Base-by-base conservation (phyloP, 345 rosid genomes). In the Geranium rotundifolium region DNA sequence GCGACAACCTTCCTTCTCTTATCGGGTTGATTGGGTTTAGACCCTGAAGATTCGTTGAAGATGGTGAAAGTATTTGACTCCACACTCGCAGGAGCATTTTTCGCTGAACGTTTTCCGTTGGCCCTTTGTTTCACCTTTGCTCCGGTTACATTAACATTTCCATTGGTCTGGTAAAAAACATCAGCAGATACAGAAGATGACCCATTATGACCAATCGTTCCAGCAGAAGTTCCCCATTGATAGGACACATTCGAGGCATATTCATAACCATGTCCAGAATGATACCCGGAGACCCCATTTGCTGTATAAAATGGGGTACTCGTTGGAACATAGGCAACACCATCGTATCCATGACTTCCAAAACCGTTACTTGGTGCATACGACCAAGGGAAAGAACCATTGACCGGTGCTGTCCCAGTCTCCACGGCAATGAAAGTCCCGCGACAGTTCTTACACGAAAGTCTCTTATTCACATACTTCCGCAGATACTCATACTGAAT, bases 381-480 rank as follows among this genome's bases (percentile, higher is more conserved):
- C 41, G 91, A 58, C 80, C 79, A 80, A 19, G 87, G 97, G 76
- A 85, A 82, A 60, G 90, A 74, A 52, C 95, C 95, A 76, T 73
- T 87, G 30, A 82, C 78, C 13, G 97, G 97, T 63, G 90, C 91
- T 12, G 86, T 76, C 62, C 96, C 95, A 18, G 97, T 87, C 65
- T 90, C 97, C 31, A 80, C 87, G 30, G 95, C 97, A 60, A 87
- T 71, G 59, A 90, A 93, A 18, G 92, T 85, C 61, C 96, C 99
- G 3, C 99, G 95, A 37, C 99, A 93, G 76, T 93, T 93, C 88
- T 93, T 93, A 74, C 99, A 93, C 7, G 99, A 93, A 73, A 93
- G 96, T 72, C 85, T 81, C 83, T 89, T 89, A 58, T 93, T 93
- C 73, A 90, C 92, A 62, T 93, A 93, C 89, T 93, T 93, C 61